Base-by-base conservation (phyloP, 108 stramenopile species). In the Skeletonema menzelii region DNA sequence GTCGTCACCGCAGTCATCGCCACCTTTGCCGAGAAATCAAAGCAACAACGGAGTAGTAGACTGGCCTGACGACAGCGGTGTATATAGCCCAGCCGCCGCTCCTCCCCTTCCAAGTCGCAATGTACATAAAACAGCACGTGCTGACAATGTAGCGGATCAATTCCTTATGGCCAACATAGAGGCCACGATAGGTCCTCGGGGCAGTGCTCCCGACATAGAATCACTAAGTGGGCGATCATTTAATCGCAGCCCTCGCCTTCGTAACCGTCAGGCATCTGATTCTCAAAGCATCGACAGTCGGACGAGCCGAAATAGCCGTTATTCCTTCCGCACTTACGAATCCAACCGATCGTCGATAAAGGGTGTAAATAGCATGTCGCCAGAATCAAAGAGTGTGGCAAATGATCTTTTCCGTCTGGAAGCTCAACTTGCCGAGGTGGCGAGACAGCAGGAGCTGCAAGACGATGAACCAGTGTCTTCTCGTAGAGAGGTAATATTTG, bases 151-250 rank as follows among this genome's bases (percentile, higher is more conserved):
- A 22, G 49, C 20, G 8, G 65, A 72, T 27, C 71, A 67, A 67
- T 79, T 79, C 63, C 67, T 79, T 24, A 56, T 79, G n/a, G 62
- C 79, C 24, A 79, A 79, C 46, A 68, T 79, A 12, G 79, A 79
- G 61, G 79, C 79, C 5, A 77, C 80, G 6, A 72, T 82, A 0
- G 80, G 80, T 13, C 76, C 80, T 14, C 61, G 65, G 1, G 80
- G 80, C 3, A 70, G 65, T 8, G 80, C 80, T 22, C 76, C 80
- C 15, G 80, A 82, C 34, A 76, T 82, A 58, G 80, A 82, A 65
- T 82, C 80, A 15, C 65, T 82, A 22, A 77, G 59, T 19, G 80
- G 70, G 31, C 40, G 74, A 42, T 74, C 72, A 30, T 28, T 58
- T 27, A 26, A 66, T 14, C 40, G 49, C 37, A 31, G 58, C 31